These are phyloP conservation scores for Periconia macrospinosa DNA, from an alignment of 2,329 filamentous ascomycete species.

Conservation along the genomic window DNA sequence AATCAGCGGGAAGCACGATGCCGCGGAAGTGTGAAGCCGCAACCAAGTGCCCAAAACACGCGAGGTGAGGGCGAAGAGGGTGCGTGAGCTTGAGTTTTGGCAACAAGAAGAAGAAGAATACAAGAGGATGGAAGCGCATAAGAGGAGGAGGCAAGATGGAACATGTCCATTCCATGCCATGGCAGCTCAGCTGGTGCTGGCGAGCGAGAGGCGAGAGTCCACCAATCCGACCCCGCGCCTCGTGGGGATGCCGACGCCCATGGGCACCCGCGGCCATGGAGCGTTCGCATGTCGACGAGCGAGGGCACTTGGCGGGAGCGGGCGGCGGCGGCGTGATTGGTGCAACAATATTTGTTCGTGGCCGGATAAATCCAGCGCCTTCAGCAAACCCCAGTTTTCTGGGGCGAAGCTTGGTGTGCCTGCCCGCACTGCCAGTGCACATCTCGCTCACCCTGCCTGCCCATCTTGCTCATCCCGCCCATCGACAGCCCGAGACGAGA, in stretches of 20 bases:
- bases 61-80: not conserved
- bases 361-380: constrained; percentile 19
- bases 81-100: too few relatives aligned
- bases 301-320: constrained; percentile 9
- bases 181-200: too few relatives aligned
- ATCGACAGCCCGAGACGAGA: constrained; percentile 16
- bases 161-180: too few relatives aligned
- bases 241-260: not conserved
- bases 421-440: constrained; percentile 12
- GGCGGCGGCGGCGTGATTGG: constrained; percentile 13
- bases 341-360: constrained; percentile 15
- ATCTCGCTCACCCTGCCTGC: too few relatives aligned
- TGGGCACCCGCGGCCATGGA: not conserved
- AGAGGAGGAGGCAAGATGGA: not conserved
- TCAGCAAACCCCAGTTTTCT: constrained; percentile 8
- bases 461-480: too few relatives aligned
- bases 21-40: too few relatives aligned
- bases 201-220: constrained; percentile 9
- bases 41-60: not conserved
- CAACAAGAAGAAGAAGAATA: not conserved
- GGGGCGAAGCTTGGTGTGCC: constrained; percentile 5
- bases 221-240: constrained; percentile 19
- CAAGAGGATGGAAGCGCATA: not conserved
- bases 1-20: not conserved
- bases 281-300: constrained; percentile 2